Evolutionary conservation across 345 rosid genomes (phyloP).

Genomic region (Kandelia obovata): DNA sequence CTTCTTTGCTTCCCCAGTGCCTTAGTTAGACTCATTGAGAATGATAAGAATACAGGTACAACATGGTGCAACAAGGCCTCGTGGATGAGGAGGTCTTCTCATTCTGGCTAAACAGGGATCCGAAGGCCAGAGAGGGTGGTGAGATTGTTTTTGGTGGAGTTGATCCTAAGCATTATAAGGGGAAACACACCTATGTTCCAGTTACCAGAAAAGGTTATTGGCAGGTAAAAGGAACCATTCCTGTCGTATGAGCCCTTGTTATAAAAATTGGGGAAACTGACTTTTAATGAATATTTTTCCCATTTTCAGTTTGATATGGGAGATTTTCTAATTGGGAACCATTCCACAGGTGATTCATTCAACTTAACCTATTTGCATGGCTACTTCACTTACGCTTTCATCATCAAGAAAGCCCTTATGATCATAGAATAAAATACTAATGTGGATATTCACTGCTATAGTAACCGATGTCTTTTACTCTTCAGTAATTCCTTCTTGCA

Average conservation of each 20-base stretch:
- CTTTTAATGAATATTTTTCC: background rate
- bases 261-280: constrained; percentile 3
- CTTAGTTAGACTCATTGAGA: constrained; percentile 4
- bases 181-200: constrained; percentile 71
- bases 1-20: background rate
- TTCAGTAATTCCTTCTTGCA: too few species aligned
- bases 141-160: constrained; percentile 85
- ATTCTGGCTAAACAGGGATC: constrained; percentile 69
- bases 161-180: constrained; percentile 55
- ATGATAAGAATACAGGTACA: constrained; percentile 44
- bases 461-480: too few species aligned
- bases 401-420: background rate
- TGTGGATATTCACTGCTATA: background rate
- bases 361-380: background rate
- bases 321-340: constrained; percentile 50
- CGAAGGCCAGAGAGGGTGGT: constrained; percentile 49
- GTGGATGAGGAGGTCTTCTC: constrained; percentile 59
- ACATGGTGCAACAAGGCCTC: constrained; percentile 59
- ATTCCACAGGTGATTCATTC: constrained; percentile 54
- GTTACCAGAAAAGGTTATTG: constrained; percentile 69
- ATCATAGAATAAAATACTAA: background rate
- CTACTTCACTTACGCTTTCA: background rate
- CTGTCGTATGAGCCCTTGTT: background rate
- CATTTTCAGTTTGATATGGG: constrained; percentile 63
- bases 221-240: constrained; percentile 46